Evolutionary conservation across 1,139 yeast genomes (phyloP).

Genomic region (Hemisphaericaspora lyxosophila): DNA sequence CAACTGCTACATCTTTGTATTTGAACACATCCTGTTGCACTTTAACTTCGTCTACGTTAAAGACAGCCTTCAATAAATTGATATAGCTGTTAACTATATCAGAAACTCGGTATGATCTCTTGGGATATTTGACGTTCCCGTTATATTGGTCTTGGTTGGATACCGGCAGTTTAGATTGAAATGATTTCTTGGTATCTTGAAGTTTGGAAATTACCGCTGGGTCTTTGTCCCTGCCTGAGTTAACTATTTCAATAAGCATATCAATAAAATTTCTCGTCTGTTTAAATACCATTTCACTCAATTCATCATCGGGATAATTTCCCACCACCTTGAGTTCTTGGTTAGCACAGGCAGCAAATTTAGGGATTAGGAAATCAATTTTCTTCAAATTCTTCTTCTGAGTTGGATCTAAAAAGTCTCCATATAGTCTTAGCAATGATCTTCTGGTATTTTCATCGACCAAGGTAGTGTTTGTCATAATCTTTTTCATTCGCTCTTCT

Average conservation of each 20-base stretch:
- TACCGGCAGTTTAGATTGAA: constrained; percentile 23
- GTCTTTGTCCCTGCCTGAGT: constrained; percentile 44
- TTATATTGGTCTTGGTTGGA: constrained; percentile 10
- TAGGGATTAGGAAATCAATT: constrained; percentile 62
- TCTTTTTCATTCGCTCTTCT: constrained; percentile 47
- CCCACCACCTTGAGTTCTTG: constrained; percentile 60
- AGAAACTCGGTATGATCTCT: constrained; percentile 48
- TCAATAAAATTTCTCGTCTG: constrained; percentile 61
- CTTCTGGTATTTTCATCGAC: constrained; percentile 40
- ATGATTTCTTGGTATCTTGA: constrained; percentile 7
- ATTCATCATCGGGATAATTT: constrained; percentile 36
- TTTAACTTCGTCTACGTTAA: constrained; percentile 37
- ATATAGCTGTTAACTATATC: constrained; percentile 50
- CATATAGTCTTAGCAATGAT: constrained; percentile 58
- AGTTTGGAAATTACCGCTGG: constrained; percentile 41
- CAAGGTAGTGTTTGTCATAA: constrained; percentile 52
- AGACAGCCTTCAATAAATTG: constrained; percentile 37
- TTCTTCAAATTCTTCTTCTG: constrained; percentile 39
- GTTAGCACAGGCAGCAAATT: constrained; percentile 63
- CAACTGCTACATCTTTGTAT: constrained; percentile 43
- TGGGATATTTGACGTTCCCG: constrained; percentile 24
- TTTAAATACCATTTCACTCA: constrained; percentile 47
- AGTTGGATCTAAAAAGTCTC: constrained; percentile 55
- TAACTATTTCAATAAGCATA: constrained; percentile 50
- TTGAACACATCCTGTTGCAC: constrained; percentile 52